Conservation (phyloP, 73 alveolate genomes). For the Tetrahymena elliotti region DNA sequence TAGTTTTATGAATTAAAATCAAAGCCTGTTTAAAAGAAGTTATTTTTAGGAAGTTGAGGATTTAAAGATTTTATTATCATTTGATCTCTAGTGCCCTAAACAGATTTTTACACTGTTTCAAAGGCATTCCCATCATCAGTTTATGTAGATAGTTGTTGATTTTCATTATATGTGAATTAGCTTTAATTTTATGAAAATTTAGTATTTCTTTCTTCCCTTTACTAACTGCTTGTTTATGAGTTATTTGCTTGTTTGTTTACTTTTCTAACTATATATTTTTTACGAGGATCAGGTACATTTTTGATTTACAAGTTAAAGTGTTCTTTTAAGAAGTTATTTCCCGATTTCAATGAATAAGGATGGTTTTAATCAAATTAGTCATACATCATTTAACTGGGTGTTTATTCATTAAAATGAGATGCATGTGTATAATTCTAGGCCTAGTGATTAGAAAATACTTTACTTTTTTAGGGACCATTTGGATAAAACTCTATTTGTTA, state of each 20-base stretch:
- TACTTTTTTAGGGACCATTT: neutral
- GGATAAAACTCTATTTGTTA: neutral
- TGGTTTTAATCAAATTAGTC: neutral
- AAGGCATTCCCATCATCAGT: neutral
- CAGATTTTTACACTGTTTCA: neutral
- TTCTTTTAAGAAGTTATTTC: neutral
- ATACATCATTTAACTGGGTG: neutral
- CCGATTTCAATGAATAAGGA: neutral
- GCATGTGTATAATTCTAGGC: neutral
- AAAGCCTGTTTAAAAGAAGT: neutral
- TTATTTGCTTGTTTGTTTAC: neutral
- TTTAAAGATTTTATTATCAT: neutral
- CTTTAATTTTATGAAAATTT: neutral
- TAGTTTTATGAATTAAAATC: neutral
- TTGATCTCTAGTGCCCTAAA: neutral
- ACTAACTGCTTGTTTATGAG: neutral
- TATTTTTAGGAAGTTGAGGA: neutral
- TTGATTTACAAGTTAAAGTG: neutral
- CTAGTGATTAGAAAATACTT: neutral
- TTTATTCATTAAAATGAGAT: neutral
- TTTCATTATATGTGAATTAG: neutral
- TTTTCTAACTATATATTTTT: neutral
- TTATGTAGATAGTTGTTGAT: neutral
- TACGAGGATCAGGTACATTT: neutral
- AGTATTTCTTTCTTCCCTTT: neutral